phyloP scores from a whole-genome alignment of 192 early-diverging fungal genomes.

The Coemansia sp. region DNA sequence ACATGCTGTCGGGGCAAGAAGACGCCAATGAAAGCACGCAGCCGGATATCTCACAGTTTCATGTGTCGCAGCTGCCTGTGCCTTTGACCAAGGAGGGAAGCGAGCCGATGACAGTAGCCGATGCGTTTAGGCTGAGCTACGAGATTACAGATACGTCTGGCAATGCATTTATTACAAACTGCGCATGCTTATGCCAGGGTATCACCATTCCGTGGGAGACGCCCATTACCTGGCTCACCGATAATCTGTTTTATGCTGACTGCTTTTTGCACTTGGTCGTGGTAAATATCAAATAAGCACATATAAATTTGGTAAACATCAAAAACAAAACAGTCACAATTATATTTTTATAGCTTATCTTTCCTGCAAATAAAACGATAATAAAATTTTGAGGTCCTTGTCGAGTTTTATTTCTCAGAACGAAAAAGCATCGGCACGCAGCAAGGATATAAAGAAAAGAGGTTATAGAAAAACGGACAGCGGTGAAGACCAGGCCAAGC shows the following conservation, averaged over 20 bases:
- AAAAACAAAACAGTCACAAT: no score
- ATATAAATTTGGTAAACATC: neutral
- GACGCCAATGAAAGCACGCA: slow-evolving; percentile 15
- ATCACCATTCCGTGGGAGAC: slow-evolving; percentile 67
- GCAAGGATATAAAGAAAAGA: no score
- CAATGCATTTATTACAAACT: slow-evolving; percentile 39
- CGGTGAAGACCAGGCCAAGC: no score
- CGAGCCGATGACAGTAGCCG: slow-evolving; percentile 29
- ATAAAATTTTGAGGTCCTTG: no score
- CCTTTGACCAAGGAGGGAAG: slow-evolving; percentile 22
- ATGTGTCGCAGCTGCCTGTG: slow-evolving; percentile 45
- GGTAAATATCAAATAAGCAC: slow-evolving; percentile 5
- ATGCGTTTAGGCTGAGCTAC: slow-evolving; percentile 53
- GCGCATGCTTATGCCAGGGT: slow-evolving; percentile 69
- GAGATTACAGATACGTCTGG: slow-evolving; percentile 52
- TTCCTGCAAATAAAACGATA: no score
- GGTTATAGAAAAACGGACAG: no score
- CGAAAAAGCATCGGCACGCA: no score
- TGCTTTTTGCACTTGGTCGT: slow-evolving; percentile 82
- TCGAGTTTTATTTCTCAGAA: no score
- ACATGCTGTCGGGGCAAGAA: slow-evolving; percentile 27
- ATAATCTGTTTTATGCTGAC: slow-evolving; percentile 75
- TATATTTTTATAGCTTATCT: no score
- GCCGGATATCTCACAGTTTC: slow-evolving; percentile 28
- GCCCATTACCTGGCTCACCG: slow-evolving; percentile 72